Evolutionary conservation across 2,329 filamentous ascomycete species (phyloP).

Genomic region (Calonectria pseudoturangicola): DNA sequence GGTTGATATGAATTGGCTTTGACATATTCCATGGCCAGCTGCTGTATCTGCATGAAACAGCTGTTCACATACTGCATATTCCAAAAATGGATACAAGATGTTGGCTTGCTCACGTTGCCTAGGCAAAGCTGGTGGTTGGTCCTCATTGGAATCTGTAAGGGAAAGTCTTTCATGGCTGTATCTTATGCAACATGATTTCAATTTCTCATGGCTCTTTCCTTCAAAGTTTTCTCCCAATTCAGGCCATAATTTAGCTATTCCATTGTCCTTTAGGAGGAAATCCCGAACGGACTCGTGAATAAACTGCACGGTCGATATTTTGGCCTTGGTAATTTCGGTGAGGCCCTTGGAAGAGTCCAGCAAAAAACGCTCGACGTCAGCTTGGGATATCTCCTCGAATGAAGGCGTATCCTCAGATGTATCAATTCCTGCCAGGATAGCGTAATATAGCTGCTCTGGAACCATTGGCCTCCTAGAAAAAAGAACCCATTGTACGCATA

Average conservation of each 20-base stretch:
- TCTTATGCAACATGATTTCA: neutral
- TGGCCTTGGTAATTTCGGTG: too few species aligned
- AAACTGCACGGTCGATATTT: too few species aligned
- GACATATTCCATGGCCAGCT: neutral
- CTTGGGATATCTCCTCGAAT: neutral
- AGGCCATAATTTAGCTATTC: neutral
- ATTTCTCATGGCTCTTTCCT: neutral
- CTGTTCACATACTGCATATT: neutral
- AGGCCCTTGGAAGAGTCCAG: constrained; percentile 9
- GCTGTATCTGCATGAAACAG: neutral
- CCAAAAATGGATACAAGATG: neutral
- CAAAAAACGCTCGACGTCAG: neutral
- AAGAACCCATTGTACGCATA: constrained; percentile 72
- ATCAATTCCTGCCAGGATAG: constrained; percentile 15
- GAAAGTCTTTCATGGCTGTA: too few species aligned
- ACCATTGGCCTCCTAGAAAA: constrained; percentile 66
- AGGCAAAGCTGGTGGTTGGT: neutral
- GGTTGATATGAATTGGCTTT: neutral
- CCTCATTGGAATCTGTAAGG: too few species aligned
- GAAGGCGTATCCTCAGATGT: neutral
- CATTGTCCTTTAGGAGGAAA: neutral
- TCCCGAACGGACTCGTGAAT: constrained; percentile 1
- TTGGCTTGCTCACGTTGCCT: neutral
- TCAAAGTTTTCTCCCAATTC: neutral
- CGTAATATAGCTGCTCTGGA: constrained; percentile 65